Evolutionary conservation across 257 asterid genomes (phyloP), one percentile per base, ranked within the genome.

Genomic region (Pogostemon cablin): DNA sequence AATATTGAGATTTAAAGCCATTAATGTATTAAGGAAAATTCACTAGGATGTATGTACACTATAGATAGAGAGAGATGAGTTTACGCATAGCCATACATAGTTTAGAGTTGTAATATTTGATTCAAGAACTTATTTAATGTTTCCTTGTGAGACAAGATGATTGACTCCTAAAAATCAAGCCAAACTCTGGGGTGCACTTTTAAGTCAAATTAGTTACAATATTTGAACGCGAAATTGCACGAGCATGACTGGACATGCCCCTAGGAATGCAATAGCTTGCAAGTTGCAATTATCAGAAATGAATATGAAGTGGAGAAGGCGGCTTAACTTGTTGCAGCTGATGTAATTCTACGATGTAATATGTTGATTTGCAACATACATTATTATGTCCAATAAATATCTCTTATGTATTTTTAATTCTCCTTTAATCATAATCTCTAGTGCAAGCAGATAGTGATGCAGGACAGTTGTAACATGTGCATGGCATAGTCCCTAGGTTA

Each of bases 181-280:
- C 6, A 25, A 44, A 42, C 49, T 54, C 17, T 63, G 56, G 20
- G 3, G 47, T 46, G 25, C 41, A 40, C 34, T 2, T 35, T 25
- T 4, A 3, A 52, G 15, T 72, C 35, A 34, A 41, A 7, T 58
- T 58, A 52, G 57, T 61, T 42, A 9, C 37, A n/a, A 37, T 12
- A 59, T 7, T 11, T 67, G 38, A 58, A 59, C 49, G 5, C 41
- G 49, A 62, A 59, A 54, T 25, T 17, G 20, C 53, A 74, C 32
- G 56, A 48, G 62, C n/a, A 8, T 60, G 46, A 43, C 47, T 58
- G 63, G 46, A 17, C 48, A 42, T 20, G 50, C 7, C 52, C 35
- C 35, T 34, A 53, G 67, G 32, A 60, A 55, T 62, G 49, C 49
- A 57, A 43, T 39, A 61, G 12, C 62, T 38, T 61, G 65, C 57